Evolutionary conservation across 2,329 filamentous ascomycete genomes (phyloP).

Genomic region (Sarocladiaceae sp.): DNA sequence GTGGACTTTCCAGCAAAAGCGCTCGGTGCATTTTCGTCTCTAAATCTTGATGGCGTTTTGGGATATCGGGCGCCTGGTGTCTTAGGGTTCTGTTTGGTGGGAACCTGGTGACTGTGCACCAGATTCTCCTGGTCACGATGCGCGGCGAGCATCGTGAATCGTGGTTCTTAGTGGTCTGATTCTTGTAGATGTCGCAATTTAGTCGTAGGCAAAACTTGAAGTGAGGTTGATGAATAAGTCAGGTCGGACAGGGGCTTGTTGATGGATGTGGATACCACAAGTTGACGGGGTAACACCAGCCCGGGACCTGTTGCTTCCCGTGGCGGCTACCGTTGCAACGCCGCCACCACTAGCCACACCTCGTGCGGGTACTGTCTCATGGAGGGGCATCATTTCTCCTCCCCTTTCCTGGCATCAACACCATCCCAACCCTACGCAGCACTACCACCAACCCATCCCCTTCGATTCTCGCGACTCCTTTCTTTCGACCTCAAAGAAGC

Average conservation of each 20-base stretch:
- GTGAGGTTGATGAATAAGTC: neutral
- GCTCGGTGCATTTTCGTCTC: constrained; percentile 72
- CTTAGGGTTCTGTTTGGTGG: constrained; percentile 74
- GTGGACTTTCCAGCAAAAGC: constrained; percentile 35
- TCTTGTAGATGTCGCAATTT: neutral
- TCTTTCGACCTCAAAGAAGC: neutral
- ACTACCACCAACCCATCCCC: neutral
- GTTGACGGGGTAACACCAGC: constrained; percentile 4
- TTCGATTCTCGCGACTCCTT: neutral
- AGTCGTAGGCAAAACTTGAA: neutral
- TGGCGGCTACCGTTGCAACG: constrained; percentile 1
- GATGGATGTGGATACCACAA: neutral
- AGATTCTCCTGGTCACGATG: constrained; percentile 86
- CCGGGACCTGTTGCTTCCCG: neutral
- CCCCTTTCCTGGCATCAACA: constrained; percentile 29
- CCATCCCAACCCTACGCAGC: constrained; percentile 19
- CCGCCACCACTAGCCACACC: constrained; percentile 6
- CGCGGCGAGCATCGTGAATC: constrained; percentile 63
- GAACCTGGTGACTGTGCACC: constrained; percentile 69
- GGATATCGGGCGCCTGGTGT: constrained; percentile 72
- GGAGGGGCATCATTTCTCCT: constrained; percentile 32
- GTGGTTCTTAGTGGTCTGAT: neutral
- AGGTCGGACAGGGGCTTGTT: constrained; percentile 10
- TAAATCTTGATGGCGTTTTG: constrained; percentile 77
- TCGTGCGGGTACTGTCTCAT: constrained; percentile 15